Evolutionary conservation across 345 rosid genomes (phyloP), one percentile per base, ranked within the genome.

Genomic region (Syzygium oleosum): DNA sequence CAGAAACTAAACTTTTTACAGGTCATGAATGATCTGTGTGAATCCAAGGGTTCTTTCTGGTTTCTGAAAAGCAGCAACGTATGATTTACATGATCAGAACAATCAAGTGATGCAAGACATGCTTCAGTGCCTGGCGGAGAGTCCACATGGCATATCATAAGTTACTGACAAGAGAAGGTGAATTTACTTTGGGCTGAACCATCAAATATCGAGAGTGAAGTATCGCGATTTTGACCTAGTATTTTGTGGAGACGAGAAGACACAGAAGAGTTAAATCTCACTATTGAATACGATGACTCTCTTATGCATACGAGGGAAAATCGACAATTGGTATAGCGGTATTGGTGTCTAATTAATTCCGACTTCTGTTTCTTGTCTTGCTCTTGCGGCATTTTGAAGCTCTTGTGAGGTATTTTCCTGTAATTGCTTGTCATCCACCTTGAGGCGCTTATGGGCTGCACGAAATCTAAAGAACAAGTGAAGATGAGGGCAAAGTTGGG

Each of bases 1-100:
- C 15, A 1, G 83, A 38, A 73, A 38, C 43, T 73, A 73, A 73
- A 38, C 77, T 41, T 78, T 43, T 83, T 88, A 84, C 92, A 94
- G 95, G 94, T 95, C 84, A 93, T 94, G 93, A 87, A 87, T 58
- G 98, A 96, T 41, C 38, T 95, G 46, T 96, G 97, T 85, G 95
- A 92, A 89, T 90, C 92, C 83, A 92, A 86, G 88, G 93, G 93
- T 85, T 91, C 94, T 58, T 90, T 91, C 13, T 96, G 97, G 97
- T 86, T 91, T 58, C 88, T 96, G 91, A 93, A 89, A 88, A 95
- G 87, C 10, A 91, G 93, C 65, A 92, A 91, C 46, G 91, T 91
- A 73, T 89, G 89, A 73, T 19, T 73, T 14, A 5, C 83, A 38
- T 12, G 15, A 38, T 73, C 49, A 38, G 49, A 38, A 73, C 83